Conservation (phyloP, 1,139 yeast genomes). For the Lodderomyces orthopsilosis region DNA sequence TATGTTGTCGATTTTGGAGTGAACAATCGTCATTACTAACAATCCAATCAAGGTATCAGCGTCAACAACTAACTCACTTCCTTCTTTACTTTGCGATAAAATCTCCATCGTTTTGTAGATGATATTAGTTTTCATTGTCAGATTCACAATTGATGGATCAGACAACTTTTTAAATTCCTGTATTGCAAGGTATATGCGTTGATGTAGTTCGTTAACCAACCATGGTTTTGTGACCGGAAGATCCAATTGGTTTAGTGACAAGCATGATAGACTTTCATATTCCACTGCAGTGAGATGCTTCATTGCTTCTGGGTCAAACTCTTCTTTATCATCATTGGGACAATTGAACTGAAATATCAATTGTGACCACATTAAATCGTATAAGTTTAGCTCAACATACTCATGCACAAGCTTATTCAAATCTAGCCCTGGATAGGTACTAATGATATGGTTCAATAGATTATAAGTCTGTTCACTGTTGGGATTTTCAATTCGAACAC, state of each 20-base stretch:
- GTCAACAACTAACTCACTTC: slow-evolving; percentile 42
- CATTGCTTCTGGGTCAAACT: slow-evolving; percentile 28
- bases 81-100: slow-evolving; percentile 20
- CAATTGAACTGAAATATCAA: slow-evolving; percentile 36
- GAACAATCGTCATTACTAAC: slow-evolving; percentile 66
- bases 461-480: slow-evolving; percentile 37
- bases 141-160: slow-evolving; percentile 44
- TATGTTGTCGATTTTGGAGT: slow-evolving; percentile 56
- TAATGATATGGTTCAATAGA: slow-evolving; percentile 30
- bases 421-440: slow-evolving; percentile 47
- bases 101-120: slow-evolving; percentile 53
- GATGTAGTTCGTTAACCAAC: slow-evolving; percentile 43
- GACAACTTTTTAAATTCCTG: slow-evolving; percentile 51
- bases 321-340: slow-evolving; percentile 30
- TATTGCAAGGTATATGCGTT: slow-evolving; percentile 52
- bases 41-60: slow-evolving; percentile 82
- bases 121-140: slow-evolving; percentile 52
- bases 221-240: slow-evolving; percentile 46
- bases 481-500: slow-evolving; percentile 35
- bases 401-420: slow-evolving; percentile 57
- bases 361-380: slow-evolving; percentile 63
- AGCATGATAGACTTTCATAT: slow-evolving; percentile 43
- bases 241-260: slow-evolving; percentile 75
- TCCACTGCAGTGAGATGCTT: slow-evolving; percentile 27
- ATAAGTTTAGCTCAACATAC: slow-evolving; percentile 67